Evolutionary conservation across 129 eudicot species (phyloP), one percentile per base, ranked within the genome.

Genomic region (Flaveria linearis): DNA sequence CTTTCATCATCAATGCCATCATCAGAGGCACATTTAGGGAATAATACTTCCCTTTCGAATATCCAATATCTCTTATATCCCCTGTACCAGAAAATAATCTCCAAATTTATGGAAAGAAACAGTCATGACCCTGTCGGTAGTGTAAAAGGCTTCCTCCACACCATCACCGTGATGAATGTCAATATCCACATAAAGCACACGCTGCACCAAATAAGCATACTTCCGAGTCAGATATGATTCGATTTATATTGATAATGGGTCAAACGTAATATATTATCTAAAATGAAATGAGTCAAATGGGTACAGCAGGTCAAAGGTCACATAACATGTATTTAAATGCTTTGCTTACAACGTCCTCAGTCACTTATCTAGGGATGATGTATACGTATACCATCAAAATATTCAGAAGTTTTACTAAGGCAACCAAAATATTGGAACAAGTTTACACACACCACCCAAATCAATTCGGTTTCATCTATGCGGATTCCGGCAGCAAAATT

Each of bases 131-230:
- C 98, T 83, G 75, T 94, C 96, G 2, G 98, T 94, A 17, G 90
- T 86, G 75, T 94, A 94, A 74, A 94, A 94, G 28, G 98, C 98
- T 83, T 94, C 98, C 84, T 94, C 98, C 49, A 94, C 98, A 66
- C 98, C 98, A 73, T 94, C 98, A 51, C 98, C 98, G 28, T 94
- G 98, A 82, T 94, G 98, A 75, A 94, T 91, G 86, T 94, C 98
- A 60, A 94, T 94, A 82, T 94, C 98, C 10, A 94, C 98, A 23
- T 94, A 94, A 52, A 94, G 68, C 52, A 94, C 98, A 64, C 98
- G 96, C 93, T 93, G 92, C 91, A 86, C 30, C 51, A 79, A 5
- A 75, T 55, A 66, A 74, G 52, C 57, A 58, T 42, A 60, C 10
- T 57, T 63, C 69, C 46, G 30, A 63, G 45, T 63, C 69, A 63